A percentile compares a stretch with the other conserved stretches of the same genome.
Conservation (phyloP, 208 protist species). For the Cochliopodium minus region DNA sequence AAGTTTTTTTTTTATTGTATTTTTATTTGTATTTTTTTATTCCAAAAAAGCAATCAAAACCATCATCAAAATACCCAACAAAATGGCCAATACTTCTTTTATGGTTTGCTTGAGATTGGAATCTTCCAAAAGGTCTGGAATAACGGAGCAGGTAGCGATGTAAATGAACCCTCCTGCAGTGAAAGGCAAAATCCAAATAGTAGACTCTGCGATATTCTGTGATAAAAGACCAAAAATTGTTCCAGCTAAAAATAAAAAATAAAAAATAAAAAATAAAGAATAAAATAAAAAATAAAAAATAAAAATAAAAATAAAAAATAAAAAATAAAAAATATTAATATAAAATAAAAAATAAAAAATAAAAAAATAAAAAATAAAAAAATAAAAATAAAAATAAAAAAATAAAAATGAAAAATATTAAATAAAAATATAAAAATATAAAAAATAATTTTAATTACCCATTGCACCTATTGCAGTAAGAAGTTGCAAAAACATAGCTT, state of each 20-base stretch:
- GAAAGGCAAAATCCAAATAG: no score
- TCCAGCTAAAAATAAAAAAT: no score
- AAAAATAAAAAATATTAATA: background rate
- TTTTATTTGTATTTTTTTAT: background rate
- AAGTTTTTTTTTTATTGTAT: background rate
- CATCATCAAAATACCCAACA: slow-evolving; percentile 7
- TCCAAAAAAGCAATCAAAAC: slow-evolving; percentile 8
- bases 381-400: slow-evolving; percentile 12
- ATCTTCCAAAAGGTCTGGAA: slow-evolving; percentile 12
- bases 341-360: slow-evolving; percentile 3
- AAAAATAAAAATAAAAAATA: background rate
- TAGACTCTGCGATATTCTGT: no score
- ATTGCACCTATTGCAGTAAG: slow-evolving; percentile 26
- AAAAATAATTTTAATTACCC: slow-evolving; percentile 8
- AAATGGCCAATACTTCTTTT: no score
- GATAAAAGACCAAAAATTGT: no score
- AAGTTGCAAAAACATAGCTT: slow-evolving; percentile 28
- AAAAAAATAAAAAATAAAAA: slow-evolving; percentile 2
- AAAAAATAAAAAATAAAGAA: no score
- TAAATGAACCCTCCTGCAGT: no score
- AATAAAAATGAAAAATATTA: slow-evolving; percentile 9
- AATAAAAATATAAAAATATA: slow-evolving; percentile 9
- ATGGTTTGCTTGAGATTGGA: no score
- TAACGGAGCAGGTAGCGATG: slow-evolving; percentile 7
- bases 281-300: slow-evolving; percentile 2